These are phyloP conservation scores for Petrea volubilis DNA, from an alignment of 257 asterid species.

Conservation along the genomic window DNA sequence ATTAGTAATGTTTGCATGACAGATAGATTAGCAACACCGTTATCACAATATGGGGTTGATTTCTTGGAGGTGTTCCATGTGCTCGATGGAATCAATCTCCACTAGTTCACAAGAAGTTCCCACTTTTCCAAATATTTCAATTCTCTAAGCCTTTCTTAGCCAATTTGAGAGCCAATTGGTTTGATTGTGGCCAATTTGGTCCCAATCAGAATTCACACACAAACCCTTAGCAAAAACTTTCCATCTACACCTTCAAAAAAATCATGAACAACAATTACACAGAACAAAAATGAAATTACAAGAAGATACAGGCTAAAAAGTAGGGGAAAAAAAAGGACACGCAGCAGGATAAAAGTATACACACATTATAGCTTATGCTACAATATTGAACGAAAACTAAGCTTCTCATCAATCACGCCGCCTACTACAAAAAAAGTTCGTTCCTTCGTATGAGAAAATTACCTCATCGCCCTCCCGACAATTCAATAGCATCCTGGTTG, in stretches of 20 bases:
- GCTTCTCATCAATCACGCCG: not conserved
- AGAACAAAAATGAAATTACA: not conserved
- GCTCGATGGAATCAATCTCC: too few species aligned
- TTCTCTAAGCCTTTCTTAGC: too few species aligned
- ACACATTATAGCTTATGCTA: too few species aligned
- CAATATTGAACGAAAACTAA: not conserved
- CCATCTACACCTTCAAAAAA: not conserved
- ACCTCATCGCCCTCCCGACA: slow-evolving; percentile 81
- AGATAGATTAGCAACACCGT: too few species aligned
- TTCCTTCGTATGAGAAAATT: not conserved
- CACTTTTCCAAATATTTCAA: too few species aligned
- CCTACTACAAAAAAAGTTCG: not conserved
- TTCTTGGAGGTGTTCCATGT: too few species aligned
- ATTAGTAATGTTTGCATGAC: too few species aligned
- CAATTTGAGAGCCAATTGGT: too few species aligned
- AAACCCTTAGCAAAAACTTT: not conserved
- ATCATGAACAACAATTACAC: not conserved
- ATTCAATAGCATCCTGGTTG: slow-evolving; percentile 75
- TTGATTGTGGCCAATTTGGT: too few species aligned
- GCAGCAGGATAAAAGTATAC: not conserved
- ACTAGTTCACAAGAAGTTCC: too few species aligned
- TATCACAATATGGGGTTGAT: too few species aligned
- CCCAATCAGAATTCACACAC: too few species aligned
- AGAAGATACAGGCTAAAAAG: not conserved
- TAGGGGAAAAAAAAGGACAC: not conserved